Base-by-base conservation (phyloP, 1,284 basidiomycete genomes). In the Coriolopsis trogii region DNA sequence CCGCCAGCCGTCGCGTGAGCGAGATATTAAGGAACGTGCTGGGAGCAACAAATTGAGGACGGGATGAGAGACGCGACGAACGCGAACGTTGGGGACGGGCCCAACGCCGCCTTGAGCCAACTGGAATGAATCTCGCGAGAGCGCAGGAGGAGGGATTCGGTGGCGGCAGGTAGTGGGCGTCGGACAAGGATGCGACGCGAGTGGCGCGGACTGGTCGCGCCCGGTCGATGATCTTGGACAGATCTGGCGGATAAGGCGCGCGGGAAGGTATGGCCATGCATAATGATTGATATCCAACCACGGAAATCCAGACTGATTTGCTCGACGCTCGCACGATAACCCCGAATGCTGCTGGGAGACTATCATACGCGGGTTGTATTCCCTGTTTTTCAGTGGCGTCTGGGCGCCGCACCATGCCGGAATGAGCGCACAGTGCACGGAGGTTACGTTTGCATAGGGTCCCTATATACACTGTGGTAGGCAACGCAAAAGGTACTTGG, bases 21-120 rank as follows among this genome's bases (percentile, higher is more conserved):
- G n/a, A 46, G 33, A 40, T 39, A 54, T 58, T 49, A 42, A 55
- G 52, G 49, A 50, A 47, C 52, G 31, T 49, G 28, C 34, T 24
- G 37, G 33, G 42, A 34, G 41, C 29, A 8, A 26, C 30, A 21
- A 31, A 25, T 29, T 20, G 41, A 18, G 3, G 33, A 34, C 8
- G 25, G 21, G 15, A 40, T 23, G 23, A 24, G 20, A 24, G 23
- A 24, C 21, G 21, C 38, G 21, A 12, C 39, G 33, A 41, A 16
- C 33, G 33, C 20, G n/a, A 18, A 18, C n/a, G 33, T n/a, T n/a
- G 20, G 33, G 15, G n/a, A 16, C 33, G 33, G 33, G 33, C n/a
- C n/a, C n/a, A n/a, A n/a, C n/a, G n/a, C n/a, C n/a, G n/a, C n/a
- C n/a, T n/a, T n/a, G n/a, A n/a, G n/a, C n/a, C n/a, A n/a, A n/a